phyloP scores from a whole-genome alignment of 164 flowering plant species.

The Tinospora cordifolia region DNA sequence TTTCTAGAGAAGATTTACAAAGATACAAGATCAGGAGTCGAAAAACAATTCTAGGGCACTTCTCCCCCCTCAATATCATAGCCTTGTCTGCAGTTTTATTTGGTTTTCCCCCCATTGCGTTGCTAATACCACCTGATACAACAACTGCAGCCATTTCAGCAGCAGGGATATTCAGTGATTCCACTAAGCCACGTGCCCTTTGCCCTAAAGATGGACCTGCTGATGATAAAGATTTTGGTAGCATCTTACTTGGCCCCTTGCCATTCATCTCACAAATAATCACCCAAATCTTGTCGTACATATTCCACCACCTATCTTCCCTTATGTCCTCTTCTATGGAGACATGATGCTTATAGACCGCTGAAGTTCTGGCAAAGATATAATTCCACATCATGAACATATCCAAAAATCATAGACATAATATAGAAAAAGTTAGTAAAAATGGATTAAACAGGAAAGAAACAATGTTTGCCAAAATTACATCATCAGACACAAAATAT shows the following conservation, averaged over 20 bases:
- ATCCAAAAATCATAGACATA: not conserved
- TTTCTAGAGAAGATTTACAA: constrained; percentile 63
- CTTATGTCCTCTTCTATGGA: constrained; percentile 30
- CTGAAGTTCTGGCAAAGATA: constrained; percentile 25
- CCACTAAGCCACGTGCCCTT: constrained; percentile 97
- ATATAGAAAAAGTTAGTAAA: not conserved
- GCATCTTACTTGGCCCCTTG: constrained; percentile 61
- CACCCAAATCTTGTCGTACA: constrained; percentile 81
- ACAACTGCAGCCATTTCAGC: constrained; percentile 99
- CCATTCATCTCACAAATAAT: constrained; percentile 72
- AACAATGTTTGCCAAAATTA: not conserved
- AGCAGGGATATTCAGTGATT: constrained; percentile 94
- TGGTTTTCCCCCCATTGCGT: constrained; percentile 78
- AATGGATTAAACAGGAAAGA: not conserved
- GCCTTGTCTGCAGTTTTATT: constrained; percentile 78
- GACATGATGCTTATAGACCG: constrained; percentile 18
- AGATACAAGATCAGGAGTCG: constrained; percentile 73
- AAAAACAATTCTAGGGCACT: constrained; percentile 71
- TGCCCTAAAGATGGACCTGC: constrained; percentile 81
- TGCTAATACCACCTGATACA: constrained; percentile 92
- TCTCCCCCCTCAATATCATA: constrained; percentile 90
- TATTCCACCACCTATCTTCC: constrained; percentile 72
- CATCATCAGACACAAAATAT: not conserved
- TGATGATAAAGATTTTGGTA: constrained; percentile 48
- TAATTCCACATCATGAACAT: constrained; percentile 1